Percentiles rank a stretch among this genome's conserved stretches.
phyloP scores from a whole-genome alignment of 2,329 filamentous ascomycete genomes.

The Trichoderma sp. region DNA sequence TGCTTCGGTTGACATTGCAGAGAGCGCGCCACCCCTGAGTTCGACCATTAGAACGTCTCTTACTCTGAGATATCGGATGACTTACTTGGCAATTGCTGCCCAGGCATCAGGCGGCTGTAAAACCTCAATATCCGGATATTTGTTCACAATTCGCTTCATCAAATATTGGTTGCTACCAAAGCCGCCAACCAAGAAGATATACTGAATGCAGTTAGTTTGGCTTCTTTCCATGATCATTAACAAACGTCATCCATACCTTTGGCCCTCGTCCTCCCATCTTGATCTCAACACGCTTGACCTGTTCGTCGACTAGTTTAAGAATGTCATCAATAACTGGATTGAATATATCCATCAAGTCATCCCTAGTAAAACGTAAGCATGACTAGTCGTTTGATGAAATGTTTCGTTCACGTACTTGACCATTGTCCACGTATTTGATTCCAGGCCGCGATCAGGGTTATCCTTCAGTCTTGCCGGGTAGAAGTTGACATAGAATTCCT shows the following conservation, averaged over 20 bases:
- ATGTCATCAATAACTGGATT: background rate
- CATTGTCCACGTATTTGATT: background rate
- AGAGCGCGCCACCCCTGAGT: background rate
- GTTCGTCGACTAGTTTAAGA: background rate
- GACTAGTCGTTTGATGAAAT: too few relatives aligned
- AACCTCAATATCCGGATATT: background rate
- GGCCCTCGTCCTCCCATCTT: background rate
- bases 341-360: background rate
- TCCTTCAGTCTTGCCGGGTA: background rate
- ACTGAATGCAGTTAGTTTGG: background rate
- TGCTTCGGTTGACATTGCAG: background rate
- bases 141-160: background rate
- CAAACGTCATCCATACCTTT: background rate
- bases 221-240: accelerated
- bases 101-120: background rate
- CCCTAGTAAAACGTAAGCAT: background rate
- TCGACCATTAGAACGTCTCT: background rate
- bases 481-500: background rate
- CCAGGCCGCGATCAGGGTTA: background rate
- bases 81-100: background rate
- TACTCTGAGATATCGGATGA: background rate
- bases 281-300: background rate
- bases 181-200: background rate
- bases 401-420: too few relatives aligned
- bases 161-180: background rate